Evolutionary conservation across 805 yeast species (phyloP).

Genomic region (Suhomyces canberraensis): DNA sequence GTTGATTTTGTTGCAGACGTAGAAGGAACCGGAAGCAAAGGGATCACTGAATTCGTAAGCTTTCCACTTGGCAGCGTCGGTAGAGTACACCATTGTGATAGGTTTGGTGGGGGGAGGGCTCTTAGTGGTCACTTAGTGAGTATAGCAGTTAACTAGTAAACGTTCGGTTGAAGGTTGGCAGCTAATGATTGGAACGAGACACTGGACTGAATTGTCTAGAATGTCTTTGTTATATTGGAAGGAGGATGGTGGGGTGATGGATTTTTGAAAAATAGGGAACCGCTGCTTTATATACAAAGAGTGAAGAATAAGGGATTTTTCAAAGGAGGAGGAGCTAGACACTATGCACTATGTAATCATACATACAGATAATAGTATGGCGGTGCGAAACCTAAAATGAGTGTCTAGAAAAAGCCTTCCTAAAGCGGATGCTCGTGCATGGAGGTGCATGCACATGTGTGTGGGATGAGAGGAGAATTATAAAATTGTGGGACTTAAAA

Average conservation of each 20-base stretch:
- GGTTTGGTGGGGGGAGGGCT: not conserved
- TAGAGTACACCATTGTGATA: constrained; percentile 38
- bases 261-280: no score
- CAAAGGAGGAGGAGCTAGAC: not conserved
- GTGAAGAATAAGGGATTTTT: constrained; percentile 1
- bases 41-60: constrained; percentile 68
- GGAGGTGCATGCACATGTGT: no score
- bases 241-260: no score
- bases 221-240: not conserved
- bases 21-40: constrained; percentile 57
- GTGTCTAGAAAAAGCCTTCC: no score
- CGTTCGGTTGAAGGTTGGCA: no score
- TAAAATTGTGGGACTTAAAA: no score
- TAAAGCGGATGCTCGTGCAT: no score
- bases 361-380: not conserved
- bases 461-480: no score
- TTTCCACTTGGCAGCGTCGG: constrained; percentile 51
- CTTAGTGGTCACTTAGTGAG: not conserved
- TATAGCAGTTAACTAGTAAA: not conserved
- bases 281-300: not conserved
- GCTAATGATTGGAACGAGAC: not conserved
- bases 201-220: not conserved
- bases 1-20: constrained; percentile 45
- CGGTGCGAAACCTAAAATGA: not conserved
- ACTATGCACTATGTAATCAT: constrained; percentile 1